These are phyloP conservation scores for Aphanoascus verrucosus DNA, from an alignment of 2,329 filamentous ascomycete species.

Conservation along the genomic window DNA sequence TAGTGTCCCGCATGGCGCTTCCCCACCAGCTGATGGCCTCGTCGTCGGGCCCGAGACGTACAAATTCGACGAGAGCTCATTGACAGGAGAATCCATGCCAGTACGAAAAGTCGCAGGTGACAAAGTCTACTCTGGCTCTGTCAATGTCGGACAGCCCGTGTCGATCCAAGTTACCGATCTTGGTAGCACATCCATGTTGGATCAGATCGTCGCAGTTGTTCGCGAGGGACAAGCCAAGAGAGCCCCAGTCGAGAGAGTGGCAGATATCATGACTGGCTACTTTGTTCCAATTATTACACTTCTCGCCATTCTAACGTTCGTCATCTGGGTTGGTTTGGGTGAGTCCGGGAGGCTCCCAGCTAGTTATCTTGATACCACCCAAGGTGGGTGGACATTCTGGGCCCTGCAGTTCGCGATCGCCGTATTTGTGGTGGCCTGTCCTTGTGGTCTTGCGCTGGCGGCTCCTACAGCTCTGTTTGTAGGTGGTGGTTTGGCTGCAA, in stretches of 20 bases:
- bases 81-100: conserved; percentile 52
- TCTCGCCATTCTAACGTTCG: conserved; percentile 38
- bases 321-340: conserved; percentile 39
- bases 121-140: conserved; percentile 37
- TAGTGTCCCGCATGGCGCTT: conserved; percentile 64
- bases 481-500: conserved; percentile 66
- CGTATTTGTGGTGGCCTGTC: conserved; percentile 78
- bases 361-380: conserved; percentile 41
- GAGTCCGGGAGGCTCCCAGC: conserved; percentile 34
- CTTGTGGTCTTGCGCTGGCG: conserved; percentile 73
- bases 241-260: conserved; percentile 39
- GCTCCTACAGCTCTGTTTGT: conserved; percentile 81
- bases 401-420: conserved; percentile 61
- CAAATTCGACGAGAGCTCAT: conserved; percentile 77
- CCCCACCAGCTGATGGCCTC: conserved; percentile 71
- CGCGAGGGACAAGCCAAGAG: conserved; percentile 41
- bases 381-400: conserved; percentile 44
- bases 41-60: conserved; percentile 48
- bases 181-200: conserved; percentile 41
- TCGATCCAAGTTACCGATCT: conserved; percentile 35
- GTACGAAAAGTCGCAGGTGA: conserved; percentile 35
- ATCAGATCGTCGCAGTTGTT: conserved; percentile 40
- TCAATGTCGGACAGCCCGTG: conserved; percentile 39
- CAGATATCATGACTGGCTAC: conserved; percentile 39
- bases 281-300: conserved; percentile 42